phyloP scores from a whole-genome alignment of 2,329 filamentous ascomycete species.

The Aspergillus sp. region DNA sequence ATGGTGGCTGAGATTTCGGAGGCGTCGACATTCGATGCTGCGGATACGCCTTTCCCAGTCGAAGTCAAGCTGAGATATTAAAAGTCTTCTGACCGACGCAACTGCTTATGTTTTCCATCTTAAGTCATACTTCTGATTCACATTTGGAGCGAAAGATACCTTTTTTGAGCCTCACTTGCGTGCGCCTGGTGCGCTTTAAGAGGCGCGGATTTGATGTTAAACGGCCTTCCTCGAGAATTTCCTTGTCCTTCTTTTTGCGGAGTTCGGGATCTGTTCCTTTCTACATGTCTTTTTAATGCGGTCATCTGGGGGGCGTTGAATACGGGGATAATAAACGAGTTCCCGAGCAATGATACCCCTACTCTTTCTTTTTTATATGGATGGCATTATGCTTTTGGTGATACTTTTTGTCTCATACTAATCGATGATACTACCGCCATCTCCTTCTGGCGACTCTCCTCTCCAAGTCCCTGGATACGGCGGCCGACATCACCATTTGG shows the following conservation, averaged over 20 bases:
- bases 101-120: slow-evolving; percentile 13
- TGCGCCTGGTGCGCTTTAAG: slow-evolving; percentile 23
- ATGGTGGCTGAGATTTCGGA: slow-evolving; percentile 74
- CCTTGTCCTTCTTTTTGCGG: slow-evolving; percentile 14
- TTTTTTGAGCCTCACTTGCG: not conserved
- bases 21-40: slow-evolving; percentile 45
- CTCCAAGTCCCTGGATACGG: slow-evolving; percentile 14
- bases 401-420: slow-evolving; percentile 22
- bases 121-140: slow-evolving; percentile 9
- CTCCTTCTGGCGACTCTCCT: not conserved
- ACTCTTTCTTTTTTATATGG: slow-evolving; percentile 21
- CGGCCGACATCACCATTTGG: slow-evolving; percentile 10
- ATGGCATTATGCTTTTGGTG: slow-evolving; percentile 18
- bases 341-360: slow-evolving; percentile 43
- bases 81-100: slow-evolving; percentile 23
- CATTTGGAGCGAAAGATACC: slow-evolving; percentile 5
- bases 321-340: slow-evolving; percentile 44
- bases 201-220: slow-evolving; percentile 10
- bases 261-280: slow-evolving; percentile 9
- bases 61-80: slow-evolving; percentile 56
- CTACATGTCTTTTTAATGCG: slow-evolving; percentile 1
- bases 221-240: slow-evolving; percentile 5
- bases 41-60: slow-evolving; percentile 29
- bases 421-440: slow-evolving; percentile 23
- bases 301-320: slow-evolving; percentile 31